phyloP scores from a whole-genome alignment of 257 asterid genomes.

The Rauvolfia tetraphylla region DNA sequence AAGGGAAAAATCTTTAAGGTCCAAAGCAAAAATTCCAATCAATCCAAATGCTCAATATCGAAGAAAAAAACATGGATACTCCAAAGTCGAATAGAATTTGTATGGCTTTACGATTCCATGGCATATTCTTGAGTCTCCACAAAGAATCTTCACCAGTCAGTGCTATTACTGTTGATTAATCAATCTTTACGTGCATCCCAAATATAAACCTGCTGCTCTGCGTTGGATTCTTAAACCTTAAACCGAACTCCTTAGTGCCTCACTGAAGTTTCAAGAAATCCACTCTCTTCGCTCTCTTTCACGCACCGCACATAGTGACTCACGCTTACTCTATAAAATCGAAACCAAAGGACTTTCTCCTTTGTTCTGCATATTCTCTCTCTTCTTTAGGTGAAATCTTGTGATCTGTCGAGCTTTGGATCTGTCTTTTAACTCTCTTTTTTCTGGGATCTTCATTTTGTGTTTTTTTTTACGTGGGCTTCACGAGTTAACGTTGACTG shows the following conservation, averaged over 20 bases:
- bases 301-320: neutral
- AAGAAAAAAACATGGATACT: too few relatives aligned
- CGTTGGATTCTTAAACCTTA: neutral
- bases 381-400: constrained; percentile 4
- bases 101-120: neutral
- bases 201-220: neutral
- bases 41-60: too few relatives aligned
- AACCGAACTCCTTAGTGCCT: neutral
- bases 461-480: neutral
- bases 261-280: neutral
- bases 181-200: neutral
- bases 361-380: neutral
- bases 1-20: too few relatives aligned
- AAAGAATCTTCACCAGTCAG: constrained; percentile 8
- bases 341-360: neutral
- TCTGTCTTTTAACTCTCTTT: constrained; percentile 4
- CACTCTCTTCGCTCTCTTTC: neutral
- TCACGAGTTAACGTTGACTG: constrained; percentile 17
- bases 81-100: neutral
- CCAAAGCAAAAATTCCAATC: too few relatives aligned
- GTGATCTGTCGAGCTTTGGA: constrained; percentile 23
- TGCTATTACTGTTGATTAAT: neutral
- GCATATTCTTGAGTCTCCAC: constrained; percentile 13
- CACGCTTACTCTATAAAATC: constrained; percentile 3
- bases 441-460: constrained; percentile 21